Conservation (phyloP, 2,329 filamentous ascomycete species). For the Diaporthe velutina region DNA sequence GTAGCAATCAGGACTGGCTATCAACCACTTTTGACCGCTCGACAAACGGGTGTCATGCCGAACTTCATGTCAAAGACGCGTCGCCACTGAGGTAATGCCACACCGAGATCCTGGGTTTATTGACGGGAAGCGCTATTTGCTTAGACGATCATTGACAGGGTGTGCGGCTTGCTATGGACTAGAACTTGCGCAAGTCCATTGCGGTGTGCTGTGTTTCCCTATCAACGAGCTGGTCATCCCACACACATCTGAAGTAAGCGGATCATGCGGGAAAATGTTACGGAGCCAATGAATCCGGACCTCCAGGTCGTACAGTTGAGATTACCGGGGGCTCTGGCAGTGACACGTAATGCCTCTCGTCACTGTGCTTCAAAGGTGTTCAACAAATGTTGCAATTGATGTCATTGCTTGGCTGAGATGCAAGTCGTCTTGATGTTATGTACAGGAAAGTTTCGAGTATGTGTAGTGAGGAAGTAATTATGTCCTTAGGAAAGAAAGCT, state of each 20-base stretch:
- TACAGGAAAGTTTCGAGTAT: background rate
- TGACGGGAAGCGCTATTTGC: fast-evolving
- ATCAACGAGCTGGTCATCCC: background rate
- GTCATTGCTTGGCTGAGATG: background rate
- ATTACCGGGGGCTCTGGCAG: too few species aligned
- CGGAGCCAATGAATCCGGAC: background rate
- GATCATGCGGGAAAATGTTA: background rate
- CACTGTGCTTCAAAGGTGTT: background rate
- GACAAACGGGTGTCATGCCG: background rate
- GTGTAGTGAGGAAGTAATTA: background rate
- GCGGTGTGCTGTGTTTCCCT: background rate
- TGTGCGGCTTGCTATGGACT: background rate
- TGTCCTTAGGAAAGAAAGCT: background rate
- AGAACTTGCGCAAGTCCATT: background rate
- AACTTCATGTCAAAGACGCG: background rate
- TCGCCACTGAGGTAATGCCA: background rate
- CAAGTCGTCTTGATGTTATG: background rate
- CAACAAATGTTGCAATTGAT: background rate
- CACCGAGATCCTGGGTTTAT: background rate
- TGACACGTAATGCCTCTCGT: background rate
- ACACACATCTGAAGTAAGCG: background rate
- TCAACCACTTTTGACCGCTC: background rate
- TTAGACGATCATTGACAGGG: background rate
- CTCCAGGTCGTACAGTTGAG: background rate
- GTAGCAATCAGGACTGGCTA: background rate